phyloP scores from a whole-genome alignment of 192 early-diverging fungal genomes.

The Linnemannia schmuckeri region DNA sequence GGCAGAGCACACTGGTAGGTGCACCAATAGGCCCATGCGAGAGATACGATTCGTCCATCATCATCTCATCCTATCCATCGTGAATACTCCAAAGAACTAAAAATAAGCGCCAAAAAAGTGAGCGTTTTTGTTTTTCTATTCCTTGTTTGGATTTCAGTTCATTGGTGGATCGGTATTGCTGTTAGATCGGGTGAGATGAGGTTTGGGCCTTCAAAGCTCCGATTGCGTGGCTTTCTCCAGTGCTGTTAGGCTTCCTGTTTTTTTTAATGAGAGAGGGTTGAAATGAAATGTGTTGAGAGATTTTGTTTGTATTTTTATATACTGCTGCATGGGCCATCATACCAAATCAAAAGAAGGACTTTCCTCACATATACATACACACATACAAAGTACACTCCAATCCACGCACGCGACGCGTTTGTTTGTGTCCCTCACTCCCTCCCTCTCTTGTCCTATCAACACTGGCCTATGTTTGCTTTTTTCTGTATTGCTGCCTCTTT shows the following conservation, averaged over 20 bases:
- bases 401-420: constrained; percentile 4
- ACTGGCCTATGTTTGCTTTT: no score
- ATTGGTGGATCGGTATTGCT: background rate
- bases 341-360: no score
- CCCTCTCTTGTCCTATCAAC: background rate
- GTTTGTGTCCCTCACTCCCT: background rate
- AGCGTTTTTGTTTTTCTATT: background rate
- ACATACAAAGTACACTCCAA: background rate
- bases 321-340: no score
- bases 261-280: no score
- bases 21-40: background rate
- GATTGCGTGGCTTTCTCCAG: no score
- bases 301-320: no score
- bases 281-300: no score
- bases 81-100: background rate
- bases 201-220: no score
- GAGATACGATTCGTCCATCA: background rate
- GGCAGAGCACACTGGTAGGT: background rate
- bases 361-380: background rate
- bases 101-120: background rate
- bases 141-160: background rate
- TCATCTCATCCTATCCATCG: background rate
- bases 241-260: no score
- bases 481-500: no score
- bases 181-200: no score